Percentiles rank a stretch among this genome's conserved stretches.
Evolutionary conservation across 768 basidiomycete species (phyloP).

Genomic region (Phaeotremella fagi): DNA sequence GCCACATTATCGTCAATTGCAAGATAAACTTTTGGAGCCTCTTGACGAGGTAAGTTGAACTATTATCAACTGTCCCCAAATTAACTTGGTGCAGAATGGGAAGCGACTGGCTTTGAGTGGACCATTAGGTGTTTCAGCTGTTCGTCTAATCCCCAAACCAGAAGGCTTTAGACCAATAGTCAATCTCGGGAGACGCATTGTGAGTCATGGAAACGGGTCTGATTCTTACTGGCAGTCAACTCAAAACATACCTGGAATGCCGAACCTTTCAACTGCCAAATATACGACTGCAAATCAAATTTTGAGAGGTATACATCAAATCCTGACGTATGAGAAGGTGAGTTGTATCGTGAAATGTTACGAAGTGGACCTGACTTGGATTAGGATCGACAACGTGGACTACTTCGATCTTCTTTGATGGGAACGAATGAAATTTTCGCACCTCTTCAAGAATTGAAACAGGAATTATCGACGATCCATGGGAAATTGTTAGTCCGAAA

Average conservation of each 20-base stretch:
- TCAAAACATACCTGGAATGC: conserved; percentile 9
- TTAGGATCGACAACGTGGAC: conserved; percentile 60
- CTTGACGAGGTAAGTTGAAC: conserved; percentile 62
- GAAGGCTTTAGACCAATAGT: conserved; percentile 92
- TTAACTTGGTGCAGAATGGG: conserved; percentile 15
- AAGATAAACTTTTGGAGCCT: conserved; percentile 63
- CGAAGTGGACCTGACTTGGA: background rate
- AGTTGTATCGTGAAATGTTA: conserved; percentile 21
- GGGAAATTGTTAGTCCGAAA: conserved; percentile 55
- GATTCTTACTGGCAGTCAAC: conserved; percentile 4
- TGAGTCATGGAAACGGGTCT: conserved; percentile 9
- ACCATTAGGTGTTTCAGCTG: conserved; percentile 35
- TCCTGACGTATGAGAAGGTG: conserved; percentile 84
- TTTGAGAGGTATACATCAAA: conserved; percentile 75
- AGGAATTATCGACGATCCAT: conserved; percentile 47
- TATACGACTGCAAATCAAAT: conserved; percentile 79
- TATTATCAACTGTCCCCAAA: background rate
- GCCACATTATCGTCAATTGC: conserved; percentile 74
- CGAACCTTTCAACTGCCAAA: background rate
- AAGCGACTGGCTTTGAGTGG: conserved; percentile 24
- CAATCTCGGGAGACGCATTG: conserved; percentile 57
- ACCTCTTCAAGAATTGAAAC: conserved; percentile 68
- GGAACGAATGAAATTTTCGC: conserved; percentile 75
- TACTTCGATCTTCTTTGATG: conserved; percentile 77
- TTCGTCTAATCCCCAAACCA: conserved; percentile 83